These are phyloP conservation scores for Emmonsiellopsis sp. DNA, from an alignment of 2,329 filamentous ascomycete species.

Conservation along the genomic window DNA sequence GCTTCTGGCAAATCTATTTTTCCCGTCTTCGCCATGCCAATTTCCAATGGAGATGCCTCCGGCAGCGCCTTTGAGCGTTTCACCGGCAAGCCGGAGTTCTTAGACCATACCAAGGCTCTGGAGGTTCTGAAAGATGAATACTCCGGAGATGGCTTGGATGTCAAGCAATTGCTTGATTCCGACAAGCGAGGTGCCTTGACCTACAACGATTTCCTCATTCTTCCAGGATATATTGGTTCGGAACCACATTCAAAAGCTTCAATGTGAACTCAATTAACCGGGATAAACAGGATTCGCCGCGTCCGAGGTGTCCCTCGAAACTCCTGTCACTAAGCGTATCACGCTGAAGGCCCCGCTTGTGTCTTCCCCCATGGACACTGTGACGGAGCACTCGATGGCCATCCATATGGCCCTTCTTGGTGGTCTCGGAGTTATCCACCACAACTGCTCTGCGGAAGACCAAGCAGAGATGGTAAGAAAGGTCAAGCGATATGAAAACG, in stretches of 20 bases:
- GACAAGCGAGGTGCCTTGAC: slow-evolving; percentile 87
- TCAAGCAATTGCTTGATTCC: slow-evolving; percentile 81
- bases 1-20: slow-evolving; percentile 19
- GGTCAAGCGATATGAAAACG: slow-evolving; percentile 98
- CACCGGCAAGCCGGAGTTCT: slow-evolving; percentile 45
- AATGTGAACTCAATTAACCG: neutral
- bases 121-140: slow-evolving; percentile 73
- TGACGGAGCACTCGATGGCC: slow-evolving; percentile 99
- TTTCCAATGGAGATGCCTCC: slow-evolving; percentile 55
- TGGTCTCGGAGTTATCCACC: slow-evolving; percentile 77
- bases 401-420: slow-evolving; percentile 65
- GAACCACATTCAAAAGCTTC: slow-evolving; percentile 8
- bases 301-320: slow-evolving; percentile 77
- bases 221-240: slow-evolving; percentile 89
- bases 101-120: slow-evolving; percentile 67
- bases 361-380: slow-evolving; percentile 98
- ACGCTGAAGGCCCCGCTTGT: slow-evolving; percentile 93
- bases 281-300: slow-evolving; percentile 65
- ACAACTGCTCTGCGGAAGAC: slow-evolving; percentile 96
- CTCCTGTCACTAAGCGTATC: slow-evolving; percentile 90
- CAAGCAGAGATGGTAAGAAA: slow-evolving; percentile 99
- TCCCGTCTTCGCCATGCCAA: slow-evolving; percentile 53
- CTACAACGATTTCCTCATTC: slow-evolving; percentile 96
- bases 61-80: slow-evolving; percentile 41
- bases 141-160: slow-evolving; percentile 74